Base-by-base conservation (phyloP, 2,329 filamentous ascomycete genomes). In the Pestalotiopsis sp. region DNA sequence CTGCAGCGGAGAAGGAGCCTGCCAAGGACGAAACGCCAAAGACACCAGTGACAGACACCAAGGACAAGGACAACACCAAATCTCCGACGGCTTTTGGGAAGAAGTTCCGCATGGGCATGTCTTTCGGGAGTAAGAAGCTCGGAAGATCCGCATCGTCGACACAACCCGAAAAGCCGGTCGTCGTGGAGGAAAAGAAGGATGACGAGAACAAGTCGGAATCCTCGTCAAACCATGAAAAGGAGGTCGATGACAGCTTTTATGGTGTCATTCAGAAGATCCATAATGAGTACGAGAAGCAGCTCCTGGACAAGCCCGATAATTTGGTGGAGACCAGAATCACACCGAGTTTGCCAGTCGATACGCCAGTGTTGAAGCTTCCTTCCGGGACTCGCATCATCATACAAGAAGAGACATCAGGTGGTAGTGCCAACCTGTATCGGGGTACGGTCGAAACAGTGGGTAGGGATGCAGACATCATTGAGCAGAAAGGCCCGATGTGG, bases 401-500 rank as follows among this genome's bases (percentile, higher is more conserved):
- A 63, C 90, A 92, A 74, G 90, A 92, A 75, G 90, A 92, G 77
- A 91, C 88, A 2, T 85, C 84, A 6, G 90, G 90, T 52, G 90
- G 90, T 65, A 91, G 87, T 68, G 93, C 93, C 36, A 96, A 98
- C 82, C 84, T 98, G 12, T 99, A 98, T 77, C 88, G 96, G 75
- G 95, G 96, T 36, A 97, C 92, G 3, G 93, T 98, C 2, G 92
- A 89, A 67, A 90, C 89, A 7, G 86, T 97, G 4, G 92, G 92
- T 1, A 84, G 88, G 61, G 93, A 97, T 74, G 91, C 91, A 23
- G 93, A 97, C 79, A 82, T 91, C 23, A 91, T 99, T 65, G 95
- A 98, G 81, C 92, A 93, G 75, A 89, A 91, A 55, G 94, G 92
- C 5, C 95, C 96, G 1, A 92, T 93, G 84, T 99, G 96, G 96